Evolutionary conservation across 768 basidiomycete genomes (phyloP), one percentile per base, ranked within the genome.

Genomic region (Auriscalpium microsporum): DNA sequence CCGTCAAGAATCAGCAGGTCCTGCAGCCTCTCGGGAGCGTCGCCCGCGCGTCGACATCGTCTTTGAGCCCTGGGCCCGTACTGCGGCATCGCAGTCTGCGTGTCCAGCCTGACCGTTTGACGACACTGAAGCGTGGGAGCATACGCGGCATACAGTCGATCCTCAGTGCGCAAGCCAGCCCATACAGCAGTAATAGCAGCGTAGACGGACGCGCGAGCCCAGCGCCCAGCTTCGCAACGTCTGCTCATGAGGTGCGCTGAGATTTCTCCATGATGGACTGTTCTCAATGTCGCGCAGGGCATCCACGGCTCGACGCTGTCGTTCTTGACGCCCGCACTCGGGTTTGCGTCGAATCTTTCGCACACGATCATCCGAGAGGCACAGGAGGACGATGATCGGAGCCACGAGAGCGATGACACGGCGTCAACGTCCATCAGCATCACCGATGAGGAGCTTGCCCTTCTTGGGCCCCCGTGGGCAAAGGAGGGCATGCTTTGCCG

Each of bases 381-480:
- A 0, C 92, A 92, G 56, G 94, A 97, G 69, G 86, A 86, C 62
- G 91, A 92, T 62, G 91, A 94, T 53, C 81, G 80, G 51, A 90
- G 89, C 59, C 64, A 81, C 19, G 73, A 76, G 37, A 90, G 86
- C 66, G 77, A 78, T 17, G 79, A 75, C 40, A 83, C 89, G 5
- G 71, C 67, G 33, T 85, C 86, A 28, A 88, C 86, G 1, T 82
- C 78, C 36, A 86, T 90, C 62, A 92, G 91, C 51, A 91, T 97
- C 56, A 84, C 88, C 8, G 95, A 98, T 63, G 96, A 98, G 69
- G 93, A 96, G 71, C 77, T 99, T 11, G 95, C 95, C 2, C 74
- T 98, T 38, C 82, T 96, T 14, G 96, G 96, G 14, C 85, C 96
- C 6, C 96, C 96, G 0, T 99, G 95, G 95, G 96, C 96, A 0